Evolutionary conservation across 192 early-diverging fungal species (phyloP).

Genomic region (Coemansia sp.): DNA sequence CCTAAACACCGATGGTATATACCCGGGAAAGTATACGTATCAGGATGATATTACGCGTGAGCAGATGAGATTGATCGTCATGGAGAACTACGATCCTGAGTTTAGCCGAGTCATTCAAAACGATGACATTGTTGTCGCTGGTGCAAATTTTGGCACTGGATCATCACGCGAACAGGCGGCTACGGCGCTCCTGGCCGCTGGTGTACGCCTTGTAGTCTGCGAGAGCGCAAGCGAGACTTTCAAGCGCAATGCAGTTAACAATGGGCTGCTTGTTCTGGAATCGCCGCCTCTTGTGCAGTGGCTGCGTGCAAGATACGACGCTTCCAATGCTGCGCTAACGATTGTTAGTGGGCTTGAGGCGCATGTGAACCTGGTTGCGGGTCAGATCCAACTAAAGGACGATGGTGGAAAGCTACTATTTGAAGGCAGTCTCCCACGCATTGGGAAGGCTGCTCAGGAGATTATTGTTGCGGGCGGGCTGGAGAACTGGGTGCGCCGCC

Average conservation of each 20-base stretch:
- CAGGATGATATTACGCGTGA: constrained; percentile 89
- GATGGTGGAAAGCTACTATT: constrained; percentile 18
- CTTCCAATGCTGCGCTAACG: constrained; percentile 54
- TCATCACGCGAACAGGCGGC: constrained; percentile 98
- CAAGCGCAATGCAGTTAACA: constrained; percentile 99
- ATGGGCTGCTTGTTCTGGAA: constrained; percentile 90
- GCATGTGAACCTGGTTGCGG: constrained; percentile 69
- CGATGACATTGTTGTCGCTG: constrained; percentile 85
- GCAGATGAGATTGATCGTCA: constrained; percentile 90
- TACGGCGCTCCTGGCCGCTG: constrained; percentile 85
- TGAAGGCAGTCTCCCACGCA: constrained; percentile 52
- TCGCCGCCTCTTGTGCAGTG: constrained; percentile 76
- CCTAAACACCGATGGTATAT: constrained; percentile 98
- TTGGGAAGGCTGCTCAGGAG: constrained; percentile 97
- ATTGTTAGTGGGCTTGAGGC: constrained; percentile 74
- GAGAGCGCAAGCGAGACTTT: constrained; percentile 97
- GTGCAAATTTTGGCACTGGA: constrained; percentile 97
- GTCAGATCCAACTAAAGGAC: constrained; percentile 53
- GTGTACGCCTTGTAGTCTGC: constrained; percentile 81
- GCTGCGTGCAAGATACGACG: constrained; percentile 56
- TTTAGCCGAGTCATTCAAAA: constrained; percentile 69
- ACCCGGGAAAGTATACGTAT: constrained; percentile 98
- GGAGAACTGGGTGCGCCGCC: constrained; percentile 90
- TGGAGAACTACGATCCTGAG: constrained; percentile 97
- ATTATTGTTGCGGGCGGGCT: constrained; percentile 90